Percentiles rank a stretch among this genome's conserved stretches.
Evolutionary conservation across 345 rosid genomes (phyloP).

Genomic region (Sonneratia caseolaris): DNA sequence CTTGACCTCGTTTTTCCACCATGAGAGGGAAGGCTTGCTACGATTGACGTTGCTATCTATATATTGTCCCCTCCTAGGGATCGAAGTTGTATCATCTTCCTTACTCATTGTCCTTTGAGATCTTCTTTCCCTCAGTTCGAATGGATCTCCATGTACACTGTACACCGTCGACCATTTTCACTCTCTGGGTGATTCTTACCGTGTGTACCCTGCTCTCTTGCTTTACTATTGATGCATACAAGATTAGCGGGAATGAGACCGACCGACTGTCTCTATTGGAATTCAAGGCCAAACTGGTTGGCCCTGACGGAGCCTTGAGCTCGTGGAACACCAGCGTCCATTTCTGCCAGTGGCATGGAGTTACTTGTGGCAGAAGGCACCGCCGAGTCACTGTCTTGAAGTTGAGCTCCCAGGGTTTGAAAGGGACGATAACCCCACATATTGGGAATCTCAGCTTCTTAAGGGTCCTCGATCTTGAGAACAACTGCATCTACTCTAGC

Average conservation of each 20-base stretch:
- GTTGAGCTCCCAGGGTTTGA: not conserved
- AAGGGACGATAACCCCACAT: not conserved
- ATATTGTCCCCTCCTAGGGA: not conserved
- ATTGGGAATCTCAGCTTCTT: slow-evolving; percentile 2
- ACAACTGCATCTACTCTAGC: not conserved
- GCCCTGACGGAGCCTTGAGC: not conserved
- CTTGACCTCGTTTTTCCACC: no score
- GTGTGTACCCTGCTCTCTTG: not conserved
- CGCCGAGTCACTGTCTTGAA: not conserved
- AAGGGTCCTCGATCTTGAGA: not conserved
- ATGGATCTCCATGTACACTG: not conserved
- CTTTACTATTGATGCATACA: not conserved
- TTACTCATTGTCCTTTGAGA: not conserved
- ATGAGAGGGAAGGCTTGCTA: not conserved
- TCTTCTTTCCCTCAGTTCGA: not conserved
- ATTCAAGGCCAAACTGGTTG: not conserved
- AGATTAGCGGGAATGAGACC: not conserved
- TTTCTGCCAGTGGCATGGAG: not conserved
- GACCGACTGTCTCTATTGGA: not conserved
- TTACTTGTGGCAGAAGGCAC: not conserved
- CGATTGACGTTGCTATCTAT: not conserved
- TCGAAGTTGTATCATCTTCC: not conserved
- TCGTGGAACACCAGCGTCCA: not conserved
- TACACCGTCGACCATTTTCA: not conserved
- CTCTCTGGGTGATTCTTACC: not conserved